These are phyloP conservation scores for Penicillium sp. DNA, from an alignment of 2,329 filamentous ascomycete species.

Conservation along the genomic window DNA sequence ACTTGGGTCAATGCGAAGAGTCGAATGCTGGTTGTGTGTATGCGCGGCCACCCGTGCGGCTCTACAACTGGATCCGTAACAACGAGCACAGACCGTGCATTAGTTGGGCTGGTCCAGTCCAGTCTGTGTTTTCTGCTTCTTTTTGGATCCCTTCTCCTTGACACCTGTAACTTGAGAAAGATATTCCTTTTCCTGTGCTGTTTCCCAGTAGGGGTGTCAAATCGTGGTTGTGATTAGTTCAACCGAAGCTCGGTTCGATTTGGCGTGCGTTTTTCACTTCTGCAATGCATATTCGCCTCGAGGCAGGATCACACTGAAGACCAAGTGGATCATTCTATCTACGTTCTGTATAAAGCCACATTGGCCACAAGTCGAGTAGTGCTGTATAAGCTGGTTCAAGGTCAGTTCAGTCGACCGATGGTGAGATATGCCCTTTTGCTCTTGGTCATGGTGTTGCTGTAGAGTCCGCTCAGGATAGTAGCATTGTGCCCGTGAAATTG, in stretches of 20 bases:
- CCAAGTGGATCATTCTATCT: slow-evolving; percentile 34
- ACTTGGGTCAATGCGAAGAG: not conserved
- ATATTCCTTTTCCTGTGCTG: not conserved
- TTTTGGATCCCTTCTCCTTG: not conserved
- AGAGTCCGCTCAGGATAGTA: not conserved
- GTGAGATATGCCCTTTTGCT: not conserved
- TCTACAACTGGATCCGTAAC: slow-evolving; percentile 21
- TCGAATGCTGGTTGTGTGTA: not conserved
- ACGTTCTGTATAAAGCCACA: slow-evolving; percentile 32
- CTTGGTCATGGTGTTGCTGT: not conserved
- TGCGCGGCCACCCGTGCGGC: slow-evolving; percentile 9
- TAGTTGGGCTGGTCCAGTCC: not conserved
- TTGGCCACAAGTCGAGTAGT: slow-evolving; percentile 1
- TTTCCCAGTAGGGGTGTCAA: not conserved
- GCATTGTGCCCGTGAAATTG: not conserved
- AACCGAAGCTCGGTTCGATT: not conserved
- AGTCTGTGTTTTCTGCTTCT: not conserved
- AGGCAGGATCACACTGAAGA: slow-evolving; percentile 6
- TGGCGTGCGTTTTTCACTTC: not conserved
- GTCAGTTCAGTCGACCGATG: not conserved
- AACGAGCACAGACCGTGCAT: not conserved
- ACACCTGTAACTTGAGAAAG: not conserved
- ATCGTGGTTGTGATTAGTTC: not conserved
- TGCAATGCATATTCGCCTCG: slow-evolving; percentile 5
- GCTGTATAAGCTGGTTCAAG: not conserved